Conservation (phyloP, 228 moss, liverwort and hornwort genomes). For the Sphagnum magellanicum region DNA sequence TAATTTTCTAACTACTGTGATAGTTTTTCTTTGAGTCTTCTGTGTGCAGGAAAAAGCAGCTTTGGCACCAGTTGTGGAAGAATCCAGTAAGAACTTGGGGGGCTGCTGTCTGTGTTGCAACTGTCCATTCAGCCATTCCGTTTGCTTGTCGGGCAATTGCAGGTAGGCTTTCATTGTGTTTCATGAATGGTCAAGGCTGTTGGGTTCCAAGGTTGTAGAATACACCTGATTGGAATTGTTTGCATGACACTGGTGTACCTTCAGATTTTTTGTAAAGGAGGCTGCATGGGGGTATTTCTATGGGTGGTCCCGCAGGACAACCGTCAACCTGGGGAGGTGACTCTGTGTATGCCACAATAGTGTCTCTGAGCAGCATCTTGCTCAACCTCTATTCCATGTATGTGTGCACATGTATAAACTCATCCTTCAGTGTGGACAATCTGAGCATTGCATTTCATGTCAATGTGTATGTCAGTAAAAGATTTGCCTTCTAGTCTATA, state of each 20-base stretch:
- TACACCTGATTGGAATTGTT: too few species aligned
- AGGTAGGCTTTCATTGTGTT: constrained; percentile 25
- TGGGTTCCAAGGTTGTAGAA: too few species aligned
- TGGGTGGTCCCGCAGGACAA: constrained; percentile 26
- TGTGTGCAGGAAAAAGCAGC: constrained; percentile 65
- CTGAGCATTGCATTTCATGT: too few species aligned
- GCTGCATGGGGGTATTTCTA: background rate
- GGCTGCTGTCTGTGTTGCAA: constrained; percentile 34
- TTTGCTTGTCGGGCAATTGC: constrained; percentile 67
- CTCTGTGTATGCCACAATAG: constrained; percentile 61
- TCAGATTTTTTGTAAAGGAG: too few species aligned
- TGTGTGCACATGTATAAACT: constrained; percentile 12
- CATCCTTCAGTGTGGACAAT: too few species aligned
- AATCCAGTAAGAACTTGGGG: constrained; percentile 45
- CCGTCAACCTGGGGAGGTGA: constrained; percentile 71
- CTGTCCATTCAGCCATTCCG: constrained; percentile 54
- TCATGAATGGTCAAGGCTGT: too few species aligned
- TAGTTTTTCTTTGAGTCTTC: background rate
- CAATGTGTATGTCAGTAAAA: too few species aligned
- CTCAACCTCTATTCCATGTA: constrained; percentile 77
- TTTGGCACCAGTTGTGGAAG: constrained; percentile 65
- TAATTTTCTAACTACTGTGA: background rate
- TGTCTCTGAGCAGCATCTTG: constrained; percentile 61
- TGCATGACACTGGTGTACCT: too few species aligned
- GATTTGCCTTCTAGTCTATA: too few species aligned